Percentiles rank a stretch among this genome's conserved stretches.
Evolutionary conservation across 768 basidiomycete genomes (phyloP).

Genomic region (Termitomyces sp.): DNA sequence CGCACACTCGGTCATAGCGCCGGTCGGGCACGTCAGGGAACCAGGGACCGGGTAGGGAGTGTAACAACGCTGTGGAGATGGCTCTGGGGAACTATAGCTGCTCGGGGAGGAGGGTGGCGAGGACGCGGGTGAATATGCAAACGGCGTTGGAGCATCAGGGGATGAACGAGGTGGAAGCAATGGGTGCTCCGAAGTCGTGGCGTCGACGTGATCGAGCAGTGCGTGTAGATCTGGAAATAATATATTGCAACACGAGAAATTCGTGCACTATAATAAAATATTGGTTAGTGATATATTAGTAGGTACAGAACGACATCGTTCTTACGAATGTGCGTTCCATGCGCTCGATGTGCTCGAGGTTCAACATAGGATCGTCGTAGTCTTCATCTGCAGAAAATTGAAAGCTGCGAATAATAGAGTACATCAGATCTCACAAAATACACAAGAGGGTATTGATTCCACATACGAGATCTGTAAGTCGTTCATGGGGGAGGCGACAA

Average conservation of each 20-base stretch:
- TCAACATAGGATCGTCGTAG: conserved; percentile 7
- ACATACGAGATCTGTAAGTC: conserved; percentile 7
- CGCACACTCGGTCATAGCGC: not conserved
- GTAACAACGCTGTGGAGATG: not conserved
- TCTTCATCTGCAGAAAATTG: conserved; percentile 1
- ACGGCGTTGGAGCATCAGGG: not conserved
- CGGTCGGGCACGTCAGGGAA: not conserved
- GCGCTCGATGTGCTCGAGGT: conserved; percentile 9
- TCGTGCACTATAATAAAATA: conserved; percentile 13
- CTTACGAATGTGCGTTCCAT: conserved; percentile 19
- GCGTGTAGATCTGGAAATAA: conserved; percentile 39
- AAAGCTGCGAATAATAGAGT: not conserved
- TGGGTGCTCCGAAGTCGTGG: not conserved
- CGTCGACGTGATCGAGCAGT: conserved; percentile 43
- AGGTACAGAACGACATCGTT: too few species aligned
- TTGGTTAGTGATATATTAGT: too few species aligned
- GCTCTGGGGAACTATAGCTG: not conserved
- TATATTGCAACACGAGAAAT: conserved; percentile 45
- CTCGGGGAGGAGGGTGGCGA: not conserved
- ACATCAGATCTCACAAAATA: not conserved
- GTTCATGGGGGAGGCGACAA: not conserved
- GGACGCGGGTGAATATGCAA: not conserved
- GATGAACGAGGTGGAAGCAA: conserved; percentile 3
- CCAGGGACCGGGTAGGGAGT: not conserved
- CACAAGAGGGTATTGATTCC: too few species aligned